Evolutionary conservation across 2,329 filamentous ascomycete species (phyloP).

Genomic region (Pseudodiploospora longispora): DNA sequence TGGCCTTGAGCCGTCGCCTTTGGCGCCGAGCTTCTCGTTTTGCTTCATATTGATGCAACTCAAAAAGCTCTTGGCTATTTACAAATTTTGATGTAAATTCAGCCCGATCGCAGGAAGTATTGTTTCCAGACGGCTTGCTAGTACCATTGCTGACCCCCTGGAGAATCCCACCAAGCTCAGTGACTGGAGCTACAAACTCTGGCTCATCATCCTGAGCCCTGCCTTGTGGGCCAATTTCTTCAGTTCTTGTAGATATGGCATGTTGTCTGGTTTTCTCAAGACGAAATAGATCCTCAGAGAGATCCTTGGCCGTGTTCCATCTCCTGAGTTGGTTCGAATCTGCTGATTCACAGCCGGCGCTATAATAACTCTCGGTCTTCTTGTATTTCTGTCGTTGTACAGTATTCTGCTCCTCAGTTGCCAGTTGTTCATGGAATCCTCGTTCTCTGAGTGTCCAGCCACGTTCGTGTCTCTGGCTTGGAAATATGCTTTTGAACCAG

Average conservation of each 20-base stretch:
- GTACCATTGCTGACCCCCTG: background rate
- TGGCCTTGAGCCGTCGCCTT: constrained; percentile 41
- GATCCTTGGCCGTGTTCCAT: constrained; percentile 28
- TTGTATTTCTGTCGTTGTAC: constrained; percentile 6
- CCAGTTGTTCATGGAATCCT: constrained; percentile 20
- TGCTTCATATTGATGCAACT: constrained; percentile 13
- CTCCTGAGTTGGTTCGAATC: constrained; percentile 23
- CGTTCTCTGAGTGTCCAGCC: constrained; percentile 37
- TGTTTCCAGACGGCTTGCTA: background rate
- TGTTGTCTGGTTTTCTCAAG: background rate
- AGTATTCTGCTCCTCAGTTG: constrained; percentile 2
- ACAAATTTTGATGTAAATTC: no score
- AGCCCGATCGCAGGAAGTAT: background rate
- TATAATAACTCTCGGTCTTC: constrained; percentile 10
- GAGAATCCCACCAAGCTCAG: constrained; percentile 4
- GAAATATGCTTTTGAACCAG: constrained; percentile 38
- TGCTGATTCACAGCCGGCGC: constrained; percentile 11
- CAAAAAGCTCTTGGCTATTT: no score
- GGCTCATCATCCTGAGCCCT: constrained; percentile 7
- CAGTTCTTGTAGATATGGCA: background rate
- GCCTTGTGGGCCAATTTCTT: no score
- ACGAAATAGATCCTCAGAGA: constrained; percentile 6
- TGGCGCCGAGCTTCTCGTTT: constrained; percentile 25
- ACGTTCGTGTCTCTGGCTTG: constrained; percentile 40
- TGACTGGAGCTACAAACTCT: constrained; percentile 1